Evolutionary conservation across 805 yeast species (phyloP).

Genomic region (Clavispora santaluciae): DNA sequence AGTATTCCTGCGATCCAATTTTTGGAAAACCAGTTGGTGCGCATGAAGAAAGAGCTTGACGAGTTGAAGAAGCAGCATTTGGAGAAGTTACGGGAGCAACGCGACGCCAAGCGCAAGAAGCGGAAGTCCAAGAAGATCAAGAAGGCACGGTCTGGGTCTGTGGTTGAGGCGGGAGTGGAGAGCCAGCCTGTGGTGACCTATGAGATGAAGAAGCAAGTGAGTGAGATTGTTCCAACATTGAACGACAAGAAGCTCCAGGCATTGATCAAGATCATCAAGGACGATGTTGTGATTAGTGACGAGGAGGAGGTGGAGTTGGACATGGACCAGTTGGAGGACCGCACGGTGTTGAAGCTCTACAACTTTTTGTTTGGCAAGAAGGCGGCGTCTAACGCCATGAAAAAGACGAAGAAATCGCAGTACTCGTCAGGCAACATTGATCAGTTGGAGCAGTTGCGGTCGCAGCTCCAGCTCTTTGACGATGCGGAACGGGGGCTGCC

Average conservation of each 20-base stretch:
- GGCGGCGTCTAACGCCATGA: constrained; percentile 38
- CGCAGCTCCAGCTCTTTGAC: constrained; percentile 43
- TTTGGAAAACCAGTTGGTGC: constrained; percentile 76
- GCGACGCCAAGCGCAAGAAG: constrained; percentile 46
- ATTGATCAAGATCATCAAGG: constrained; percentile 80
- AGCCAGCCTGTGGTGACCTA: constrained; percentile 59
- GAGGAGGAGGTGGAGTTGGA: constrained; percentile 93
- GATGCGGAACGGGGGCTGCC: constrained; percentile 24
- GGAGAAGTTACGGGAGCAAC: constrained; percentile 61
- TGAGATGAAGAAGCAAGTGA: constrained; percentile 93
- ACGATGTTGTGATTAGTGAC: constrained; percentile 51
- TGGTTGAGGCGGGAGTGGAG: constrained; percentile 21
- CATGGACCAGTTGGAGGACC: constrained; percentile 85
- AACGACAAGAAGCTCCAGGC: constrained; percentile 78
- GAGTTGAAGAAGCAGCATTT: constrained; percentile 75
- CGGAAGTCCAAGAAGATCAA: constrained; percentile 32
- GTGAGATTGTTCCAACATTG: constrained; percentile 74
- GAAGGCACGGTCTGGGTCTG: constrained; percentile 19
- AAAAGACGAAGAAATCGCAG: constrained; percentile 35
- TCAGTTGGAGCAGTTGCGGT: constrained; percentile 63
- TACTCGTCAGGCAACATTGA: constrained; percentile 29
- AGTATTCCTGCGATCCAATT: constrained; percentile 88
- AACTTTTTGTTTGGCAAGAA: constrained; percentile 59
- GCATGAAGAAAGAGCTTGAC: constrained; percentile 82
- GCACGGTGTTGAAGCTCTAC: constrained; percentile 77